These are phyloP conservation scores for Rhizopus delemar DNA, from an alignment of 371 early-diverging fungal species.

Conservation along the genomic window DNA sequence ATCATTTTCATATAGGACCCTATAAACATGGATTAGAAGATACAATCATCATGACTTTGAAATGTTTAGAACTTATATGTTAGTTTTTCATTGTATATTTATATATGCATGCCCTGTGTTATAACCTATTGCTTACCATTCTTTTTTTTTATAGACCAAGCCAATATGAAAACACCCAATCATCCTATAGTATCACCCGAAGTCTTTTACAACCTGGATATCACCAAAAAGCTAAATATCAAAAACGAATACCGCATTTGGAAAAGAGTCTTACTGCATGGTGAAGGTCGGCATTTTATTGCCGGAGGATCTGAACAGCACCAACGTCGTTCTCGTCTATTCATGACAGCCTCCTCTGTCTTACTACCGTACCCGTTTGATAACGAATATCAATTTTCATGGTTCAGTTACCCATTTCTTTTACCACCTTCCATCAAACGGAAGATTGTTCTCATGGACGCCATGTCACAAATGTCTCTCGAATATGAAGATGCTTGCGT, in stretches of 20 bases:
- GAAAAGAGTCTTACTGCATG: conserved; percentile 49
- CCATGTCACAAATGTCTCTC: conserved; percentile 80
- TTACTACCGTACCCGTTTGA: conserved; percentile 45
- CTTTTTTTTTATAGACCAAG: conserved; percentile 25
- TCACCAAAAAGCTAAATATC: conserved; percentile 68
- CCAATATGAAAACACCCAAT: conserved; percentile 26
- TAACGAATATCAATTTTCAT: conserved; percentile 64
- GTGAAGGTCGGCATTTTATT: conserved; percentile 44
- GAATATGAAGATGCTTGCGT: conserved; percentile 86
- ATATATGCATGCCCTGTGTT: conserved; percentile 33
- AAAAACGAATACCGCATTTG: conserved; percentile 81
- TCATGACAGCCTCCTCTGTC: conserved; percentile 37
- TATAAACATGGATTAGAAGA: conserved; percentile 58
- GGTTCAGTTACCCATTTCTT: conserved; percentile 76
- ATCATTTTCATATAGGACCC: conserved; percentile 57
- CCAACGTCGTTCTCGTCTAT: conserved; percentile 43
- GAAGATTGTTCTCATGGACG: conserved; percentile 77
- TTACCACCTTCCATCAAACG: conserved; percentile 75
- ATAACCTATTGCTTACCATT: background rate
- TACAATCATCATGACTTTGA: conserved; percentile 62
- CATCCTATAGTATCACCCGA: conserved; percentile 12
- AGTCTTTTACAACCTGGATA: conserved; percentile 63
- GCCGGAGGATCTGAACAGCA: conserved; percentile 28
- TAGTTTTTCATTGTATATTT: conserved; percentile 15
- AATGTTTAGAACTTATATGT: conserved; percentile 63